Evolutionary conservation across 805 yeast genomes (phyloP).

Genomic region (Teunomyces lycoperdinae): DNA sequence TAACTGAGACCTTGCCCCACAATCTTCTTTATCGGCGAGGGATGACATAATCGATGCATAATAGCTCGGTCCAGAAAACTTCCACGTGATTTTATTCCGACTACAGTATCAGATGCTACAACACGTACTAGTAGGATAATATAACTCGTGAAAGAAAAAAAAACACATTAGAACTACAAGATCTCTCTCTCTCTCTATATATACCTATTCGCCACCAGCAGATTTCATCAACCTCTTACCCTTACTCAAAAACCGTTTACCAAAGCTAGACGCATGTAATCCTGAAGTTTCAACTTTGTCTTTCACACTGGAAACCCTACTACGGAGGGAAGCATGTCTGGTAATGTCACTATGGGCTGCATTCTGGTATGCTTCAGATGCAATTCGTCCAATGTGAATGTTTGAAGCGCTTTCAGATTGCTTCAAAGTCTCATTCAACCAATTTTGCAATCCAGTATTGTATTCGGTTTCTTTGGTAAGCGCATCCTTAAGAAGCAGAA

Average conservation of each 20-base stretch:
- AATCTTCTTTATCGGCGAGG: background rate
- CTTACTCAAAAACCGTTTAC: slow-evolving; percentile 53
- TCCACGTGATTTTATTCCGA: background rate
- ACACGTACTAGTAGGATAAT: background rate
- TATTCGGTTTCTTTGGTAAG: slow-evolving; percentile 40
- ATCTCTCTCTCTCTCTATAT: background rate
- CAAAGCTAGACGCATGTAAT: slow-evolving; percentile 50
- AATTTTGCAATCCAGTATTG: slow-evolving; percentile 57
- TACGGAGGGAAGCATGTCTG: slow-evolving; percentile 46
- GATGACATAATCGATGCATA: no score
- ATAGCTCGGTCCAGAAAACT: background rate
- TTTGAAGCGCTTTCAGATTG: slow-evolving; percentile 30
- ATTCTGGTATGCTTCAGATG: slow-evolving; percentile 62
- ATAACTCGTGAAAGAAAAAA: no score
- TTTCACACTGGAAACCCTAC: slow-evolving; percentile 47
- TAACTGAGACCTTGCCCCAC: background rate
- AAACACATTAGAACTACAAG: background rate
- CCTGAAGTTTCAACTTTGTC: slow-evolving; percentile 47
- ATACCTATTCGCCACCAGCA: slow-evolving; percentile 1
- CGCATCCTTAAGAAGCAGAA: slow-evolving; percentile 40
- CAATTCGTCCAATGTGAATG: slow-evolving; percentile 51
- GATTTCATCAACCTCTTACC: slow-evolving; percentile 50
- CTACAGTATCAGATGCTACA: background rate
- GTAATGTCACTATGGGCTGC: slow-evolving; percentile 56
- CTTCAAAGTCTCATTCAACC: slow-evolving; percentile 50